Evolutionary conservation across 2,329 filamentous ascomycete species (phyloP).

Genomic region (Zymoseptoria ardabiliae): DNA sequence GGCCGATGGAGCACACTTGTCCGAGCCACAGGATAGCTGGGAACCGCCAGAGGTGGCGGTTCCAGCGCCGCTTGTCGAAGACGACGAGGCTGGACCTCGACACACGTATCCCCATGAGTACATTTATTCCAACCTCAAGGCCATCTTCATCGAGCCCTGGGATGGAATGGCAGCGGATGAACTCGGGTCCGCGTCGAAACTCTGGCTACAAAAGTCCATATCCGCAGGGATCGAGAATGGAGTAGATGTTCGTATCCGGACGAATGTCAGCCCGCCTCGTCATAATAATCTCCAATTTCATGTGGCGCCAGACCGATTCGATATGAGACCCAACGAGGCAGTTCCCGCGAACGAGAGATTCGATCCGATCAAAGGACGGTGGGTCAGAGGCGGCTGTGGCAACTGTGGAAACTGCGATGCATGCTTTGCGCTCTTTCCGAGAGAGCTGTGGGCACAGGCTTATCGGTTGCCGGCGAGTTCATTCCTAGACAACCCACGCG

Average conservation of each 20-base stretch:
- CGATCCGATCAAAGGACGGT: background rate
- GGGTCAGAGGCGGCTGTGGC: background rate
- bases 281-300: background rate
- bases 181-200: background rate
- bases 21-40: too few species aligned
- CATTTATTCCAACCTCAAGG: background rate
- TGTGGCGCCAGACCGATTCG: background rate
- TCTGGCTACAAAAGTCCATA: background rate
- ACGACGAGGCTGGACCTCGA: background rate
- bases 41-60: too few species aligned
- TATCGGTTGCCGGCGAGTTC: background rate
- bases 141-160: constrained; percentile 1
- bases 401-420: background rate
- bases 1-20: too few species aligned
- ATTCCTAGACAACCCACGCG: too few species aligned
- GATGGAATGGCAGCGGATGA: background rate
- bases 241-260: background rate
- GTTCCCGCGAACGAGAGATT: background rate
- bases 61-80: background rate
- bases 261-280: background rate
- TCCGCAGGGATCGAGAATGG: background rate
- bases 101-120: background rate
- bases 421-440: background rate
- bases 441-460: background rate
- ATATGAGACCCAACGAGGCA: background rate